Percentiles rank a stretch among this genome's conserved stretches.
Conservation (phyloP, 345 rosid species). For the Euclidium syriacum region DNA sequence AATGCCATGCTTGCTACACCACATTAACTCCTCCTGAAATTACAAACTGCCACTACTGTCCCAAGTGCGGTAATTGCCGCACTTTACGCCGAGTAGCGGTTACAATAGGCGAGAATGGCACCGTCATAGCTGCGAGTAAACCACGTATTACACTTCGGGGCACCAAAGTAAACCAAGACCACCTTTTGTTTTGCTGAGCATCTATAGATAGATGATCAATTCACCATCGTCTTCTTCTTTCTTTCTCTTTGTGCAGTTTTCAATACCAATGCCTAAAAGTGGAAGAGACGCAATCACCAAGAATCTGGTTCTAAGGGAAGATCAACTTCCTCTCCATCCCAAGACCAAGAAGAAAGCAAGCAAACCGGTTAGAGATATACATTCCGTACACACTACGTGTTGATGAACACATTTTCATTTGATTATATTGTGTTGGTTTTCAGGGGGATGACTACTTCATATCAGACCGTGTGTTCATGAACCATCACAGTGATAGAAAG, state of each 20-base stretch:
- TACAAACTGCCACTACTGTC: slow-evolving; percentile 80
- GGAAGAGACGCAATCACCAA: slow-evolving; percentile 89
- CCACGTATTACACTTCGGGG: slow-evolving; percentile 74
- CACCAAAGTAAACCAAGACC: slow-evolving; percentile 86
- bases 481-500: slow-evolving; percentile 51
- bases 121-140: slow-evolving; percentile 52
- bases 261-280: slow-evolving; percentile 87
- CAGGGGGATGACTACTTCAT: slow-evolving; percentile 67
- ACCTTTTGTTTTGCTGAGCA: no score
- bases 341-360: slow-evolving; percentile 72
- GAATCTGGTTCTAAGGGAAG: slow-evolving; percentile 77
- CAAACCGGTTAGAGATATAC: slow-evolving; percentile 51
- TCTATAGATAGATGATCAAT: no score
- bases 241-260: slow-evolving; percentile 62
- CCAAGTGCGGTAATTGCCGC: slow-evolving; percentile 95
- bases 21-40: slow-evolving; percentile 78
- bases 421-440: no score
- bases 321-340: slow-evolving; percentile 92
- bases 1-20: slow-evolving; percentile 97
- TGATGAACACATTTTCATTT: no score
- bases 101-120: slow-evolving; percentile 78
- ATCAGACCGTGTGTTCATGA: slow-evolving; percentile 52
- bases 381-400: no score
- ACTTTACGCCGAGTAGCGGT: slow-evolving; percentile 81
- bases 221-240: no score